Evolutionary conservation across 2,329 filamentous ascomycete species (phyloP).

Genomic region (Trichoderma koningiopsis): DNA sequence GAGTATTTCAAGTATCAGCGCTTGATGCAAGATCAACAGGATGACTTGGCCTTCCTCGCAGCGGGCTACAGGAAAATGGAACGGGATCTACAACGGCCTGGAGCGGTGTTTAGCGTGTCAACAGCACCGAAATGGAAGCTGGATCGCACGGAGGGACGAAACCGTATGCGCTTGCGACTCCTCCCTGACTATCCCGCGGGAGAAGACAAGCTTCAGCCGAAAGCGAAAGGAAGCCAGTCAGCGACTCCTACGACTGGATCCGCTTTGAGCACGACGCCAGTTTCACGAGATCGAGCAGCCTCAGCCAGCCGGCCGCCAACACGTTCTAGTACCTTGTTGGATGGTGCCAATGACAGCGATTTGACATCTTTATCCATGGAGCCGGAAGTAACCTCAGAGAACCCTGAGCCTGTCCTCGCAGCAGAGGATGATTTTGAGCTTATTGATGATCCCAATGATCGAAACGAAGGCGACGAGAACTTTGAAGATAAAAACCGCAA

Average conservation of each 20-base stretch:
- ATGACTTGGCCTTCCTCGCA: conserved; percentile 77
- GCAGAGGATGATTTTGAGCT: conserved; percentile 93
- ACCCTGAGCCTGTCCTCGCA: conserved; percentile 32
- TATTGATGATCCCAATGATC: conserved; percentile 87
- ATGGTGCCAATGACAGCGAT: conserved; percentile 29
- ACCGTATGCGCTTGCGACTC: conserved; percentile 88
- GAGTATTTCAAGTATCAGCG: conserved; percentile 92
- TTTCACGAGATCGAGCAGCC: conserved; percentile 23
- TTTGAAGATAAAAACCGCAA: conserved; percentile 98
- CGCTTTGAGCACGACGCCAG: background rate
- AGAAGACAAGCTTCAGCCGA: conserved; percentile 79
- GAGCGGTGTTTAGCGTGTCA: conserved; percentile 74
- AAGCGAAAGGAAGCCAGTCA: conserved; percentile 63
- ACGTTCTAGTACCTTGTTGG: conserved; percentile 30
- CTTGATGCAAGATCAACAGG: conserved; percentile 87
- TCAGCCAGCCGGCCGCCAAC: conserved; percentile 28
- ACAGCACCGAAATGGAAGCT: conserved; percentile 79
- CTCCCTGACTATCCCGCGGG: conserved; percentile 73
- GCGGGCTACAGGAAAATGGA: conserved; percentile 78
- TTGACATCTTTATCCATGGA: conserved; percentile 29
- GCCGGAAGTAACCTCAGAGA: conserved; percentile 30
- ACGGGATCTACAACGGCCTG: conserved; percentile 74
- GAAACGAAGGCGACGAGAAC: conserved; percentile 70
- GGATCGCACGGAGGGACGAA: conserved; percentile 92
- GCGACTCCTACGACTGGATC: conserved; percentile 37